These are phyloP conservation scores for Eimeria zaria DNA, from an alignment of 169 alveolate genomes.

Conservation along the genomic window DNA sequence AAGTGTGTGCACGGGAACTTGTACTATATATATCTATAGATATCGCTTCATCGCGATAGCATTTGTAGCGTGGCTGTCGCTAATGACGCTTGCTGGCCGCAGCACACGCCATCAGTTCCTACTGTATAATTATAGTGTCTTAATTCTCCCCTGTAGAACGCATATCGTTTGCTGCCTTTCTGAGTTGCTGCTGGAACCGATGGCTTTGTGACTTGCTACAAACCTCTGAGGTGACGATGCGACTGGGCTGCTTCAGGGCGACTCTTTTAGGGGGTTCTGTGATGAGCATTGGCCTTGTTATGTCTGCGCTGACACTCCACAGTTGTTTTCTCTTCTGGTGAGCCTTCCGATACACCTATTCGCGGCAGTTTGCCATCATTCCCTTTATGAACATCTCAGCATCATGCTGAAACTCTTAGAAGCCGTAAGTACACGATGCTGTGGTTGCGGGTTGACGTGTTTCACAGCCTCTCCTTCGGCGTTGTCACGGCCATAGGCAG, in stretches of 20 bases:
- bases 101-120: background rate
- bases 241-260: conserved; percentile 52
- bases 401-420: background rate
- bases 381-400: background rate
- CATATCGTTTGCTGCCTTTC: background rate
- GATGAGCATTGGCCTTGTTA: conserved; percentile 66
- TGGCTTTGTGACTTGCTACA: background rate
- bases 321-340: conserved; percentile 67
- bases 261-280: conserved; percentile 73
- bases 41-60: background rate
- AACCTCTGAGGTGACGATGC: background rate
- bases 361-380: background rate
- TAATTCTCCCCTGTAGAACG: background rate
- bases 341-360: background rate
- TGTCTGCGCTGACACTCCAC: conserved; percentile 71
- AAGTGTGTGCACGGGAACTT: background rate
- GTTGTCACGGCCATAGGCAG: conserved; percentile 83
- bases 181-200: too few species aligned
- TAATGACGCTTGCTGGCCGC: background rate
- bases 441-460: background rate
- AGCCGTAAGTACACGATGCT: background rate
- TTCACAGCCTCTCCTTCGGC: conserved; percentile 74
- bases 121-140: background rate
- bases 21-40: background rate
- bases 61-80: too few species aligned